These are phyloP conservation scores for Pseudonitzschia pungens DNA, from an alignment of 108 stramenopile species.

Conservation along the genomic window DNA sequence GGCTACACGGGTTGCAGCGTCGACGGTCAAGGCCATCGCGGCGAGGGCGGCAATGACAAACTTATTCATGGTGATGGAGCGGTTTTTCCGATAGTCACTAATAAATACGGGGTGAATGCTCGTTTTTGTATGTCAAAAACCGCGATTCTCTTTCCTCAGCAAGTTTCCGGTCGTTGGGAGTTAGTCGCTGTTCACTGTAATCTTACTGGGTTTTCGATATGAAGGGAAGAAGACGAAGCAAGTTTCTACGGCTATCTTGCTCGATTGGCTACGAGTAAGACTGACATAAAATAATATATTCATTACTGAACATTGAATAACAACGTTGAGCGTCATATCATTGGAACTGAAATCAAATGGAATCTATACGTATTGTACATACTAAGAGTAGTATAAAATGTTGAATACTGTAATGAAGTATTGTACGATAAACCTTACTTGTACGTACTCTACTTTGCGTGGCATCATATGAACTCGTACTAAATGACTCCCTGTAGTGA, in stretches of 20 bases:
- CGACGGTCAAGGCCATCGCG: slow-evolving; percentile 15
- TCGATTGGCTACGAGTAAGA: background rate
- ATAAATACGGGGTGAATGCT: too few species aligned
- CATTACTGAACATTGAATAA: background rate
- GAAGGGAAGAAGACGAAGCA: background rate
- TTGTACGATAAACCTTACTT: too few species aligned
- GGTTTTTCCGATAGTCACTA: too few species aligned
- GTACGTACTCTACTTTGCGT: too few species aligned
- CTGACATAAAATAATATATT: background rate
- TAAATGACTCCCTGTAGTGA: too few species aligned
- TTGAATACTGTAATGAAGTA: too few species aligned
- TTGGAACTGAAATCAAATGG: background rate
- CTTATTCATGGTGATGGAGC: background rate
- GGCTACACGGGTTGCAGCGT: slow-evolving; percentile 70
- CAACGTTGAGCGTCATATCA: background rate
- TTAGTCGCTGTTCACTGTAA: background rate
- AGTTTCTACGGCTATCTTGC: background rate
- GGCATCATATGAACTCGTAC: too few species aligned
- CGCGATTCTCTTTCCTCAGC: too few species aligned
- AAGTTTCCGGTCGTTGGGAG: background rate
- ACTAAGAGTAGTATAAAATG: too few species aligned
- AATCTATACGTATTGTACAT: too few species aligned
- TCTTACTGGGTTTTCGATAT: background rate
- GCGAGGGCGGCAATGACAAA: slow-evolving; percentile 12
- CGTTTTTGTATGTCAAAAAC: too few species aligned